A percentile compares a stretch with the other conserved stretches of the same genome.
These are phyloP conservation scores for Coccomyxa sp. DNA, from an alignment of 139 green algal species.

Conservation along the genomic window DNA sequence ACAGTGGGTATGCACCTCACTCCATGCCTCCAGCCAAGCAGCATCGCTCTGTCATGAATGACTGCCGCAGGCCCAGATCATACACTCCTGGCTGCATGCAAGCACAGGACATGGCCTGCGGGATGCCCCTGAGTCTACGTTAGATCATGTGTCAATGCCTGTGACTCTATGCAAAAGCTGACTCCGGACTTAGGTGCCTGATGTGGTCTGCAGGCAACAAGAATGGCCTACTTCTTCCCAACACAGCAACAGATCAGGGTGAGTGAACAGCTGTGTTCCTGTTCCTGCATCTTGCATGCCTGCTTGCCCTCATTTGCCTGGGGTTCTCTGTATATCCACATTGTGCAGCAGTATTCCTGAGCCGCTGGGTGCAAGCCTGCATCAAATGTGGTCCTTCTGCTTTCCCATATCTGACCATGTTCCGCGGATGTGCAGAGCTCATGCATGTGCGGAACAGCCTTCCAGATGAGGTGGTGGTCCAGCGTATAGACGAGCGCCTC, in stretches of 20 bases:
- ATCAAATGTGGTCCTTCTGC: too few relatives aligned
- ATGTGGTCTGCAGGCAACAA: conserved; percentile 74
- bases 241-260: conserved; percentile 92
- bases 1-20: conserved; percentile 64
- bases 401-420: too few relatives aligned
- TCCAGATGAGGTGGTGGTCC: conserved; percentile 96
- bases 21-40: too few relatives aligned
- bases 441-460: conserved; percentile 96
- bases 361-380: too few relatives aligned
- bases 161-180: not conserved
- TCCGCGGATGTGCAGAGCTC: conserved; percentile 66
- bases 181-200: not conserved
- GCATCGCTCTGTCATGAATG: not conserved
- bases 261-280: not conserved
- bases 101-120: too few relatives aligned
- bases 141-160: not conserved
- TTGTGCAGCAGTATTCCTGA: too few relatives aligned
- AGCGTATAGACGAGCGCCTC: conserved; percentile 94
- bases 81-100: too few relatives aligned
- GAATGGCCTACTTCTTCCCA: conserved; percentile 96
- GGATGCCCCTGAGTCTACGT: too few relatives aligned
- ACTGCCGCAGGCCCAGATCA: too few relatives aligned
- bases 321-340: too few relatives aligned
- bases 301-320: not conserved
- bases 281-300: not conserved